These are phyloP conservation scores for Scheffersomyces titani DNA, from an alignment of 1,139 yeast genomes.

Conservation along the genomic window DNA sequence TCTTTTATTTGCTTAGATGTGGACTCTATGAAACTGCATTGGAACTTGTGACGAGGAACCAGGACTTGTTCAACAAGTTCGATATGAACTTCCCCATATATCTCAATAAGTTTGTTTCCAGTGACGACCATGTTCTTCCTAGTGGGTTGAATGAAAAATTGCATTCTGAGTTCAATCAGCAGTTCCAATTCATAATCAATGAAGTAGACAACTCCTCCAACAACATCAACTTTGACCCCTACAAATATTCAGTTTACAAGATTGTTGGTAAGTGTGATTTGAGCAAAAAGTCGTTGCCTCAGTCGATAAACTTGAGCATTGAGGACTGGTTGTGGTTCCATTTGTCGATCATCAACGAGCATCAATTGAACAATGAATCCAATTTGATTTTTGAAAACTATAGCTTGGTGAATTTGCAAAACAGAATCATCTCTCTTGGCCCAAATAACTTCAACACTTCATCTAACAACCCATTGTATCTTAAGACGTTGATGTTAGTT, in stretches of 20 bases:
- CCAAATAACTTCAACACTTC: conserved; percentile 66
- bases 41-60: conserved; percentile 33
- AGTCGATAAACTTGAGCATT: conserved; percentile 68
- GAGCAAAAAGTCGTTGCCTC: conserved; percentile 73
- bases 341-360: conserved; percentile 70
- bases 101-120: conserved; percentile 68
- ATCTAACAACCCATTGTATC: conserved; percentile 70
- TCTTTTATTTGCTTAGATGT: conserved; percentile 81
- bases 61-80: conserved; percentile 68
- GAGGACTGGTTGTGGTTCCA: conserved; percentile 99
- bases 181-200: conserved; percentile 65
- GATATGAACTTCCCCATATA: conserved; percentile 85
- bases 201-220: conserved; percentile 25
- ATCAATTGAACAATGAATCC: conserved; percentile 30
- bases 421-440: conserved; percentile 71
- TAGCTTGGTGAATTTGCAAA: conserved; percentile 72
- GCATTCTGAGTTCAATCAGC: conserved; percentile 81
- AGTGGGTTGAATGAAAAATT: conserved; percentile 69
- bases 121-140: conserved; percentile 50
- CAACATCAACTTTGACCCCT: conserved; percentile 66
- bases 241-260: conserved; percentile 86
- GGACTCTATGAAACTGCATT: conserved; percentile 82
- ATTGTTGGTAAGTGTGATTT: conserved; percentile 90
- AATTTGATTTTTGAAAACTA: conserved; percentile 71
- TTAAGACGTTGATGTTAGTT: conserved; percentile 70